Percentiles rank a stretch among this genome's conserved stretches.
Conservation (phyloP, 305 asterid genomes). For the Fraxinus ornus region DNA sequence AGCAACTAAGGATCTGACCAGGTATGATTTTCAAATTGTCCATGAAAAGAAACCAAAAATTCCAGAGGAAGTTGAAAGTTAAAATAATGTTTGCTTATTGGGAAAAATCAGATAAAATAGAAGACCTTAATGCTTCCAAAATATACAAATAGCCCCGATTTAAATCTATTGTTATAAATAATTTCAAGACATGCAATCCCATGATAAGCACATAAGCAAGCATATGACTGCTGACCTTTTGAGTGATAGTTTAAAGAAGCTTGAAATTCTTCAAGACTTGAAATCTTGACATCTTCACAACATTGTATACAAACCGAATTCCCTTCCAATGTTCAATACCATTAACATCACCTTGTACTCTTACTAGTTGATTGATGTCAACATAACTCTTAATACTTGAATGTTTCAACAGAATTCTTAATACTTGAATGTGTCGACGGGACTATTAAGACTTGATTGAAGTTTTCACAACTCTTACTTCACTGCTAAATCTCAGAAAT, state of each 20-base stretch:
- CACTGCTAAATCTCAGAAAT: too few species aligned
- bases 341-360: conserved; percentile 76
- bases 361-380: conserved; percentile 18
- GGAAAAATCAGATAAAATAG: neutral
- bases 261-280: conserved; percentile 46
- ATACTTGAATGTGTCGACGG: too few species aligned
- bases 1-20: neutral
- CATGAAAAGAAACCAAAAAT: neutral
- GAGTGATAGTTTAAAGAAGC: conserved; percentile 64
- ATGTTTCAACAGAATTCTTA: too few species aligned
- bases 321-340: conserved; percentile 77
- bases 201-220: conserved; percentile 68
- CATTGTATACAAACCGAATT: conserved; percentile 67
- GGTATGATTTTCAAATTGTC: neutral
- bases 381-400: too few species aligned
- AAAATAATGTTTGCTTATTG: neutral
- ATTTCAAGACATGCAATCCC: conserved; percentile 41
- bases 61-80: neutral
- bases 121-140: conserved; percentile 11
- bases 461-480: too few species aligned
- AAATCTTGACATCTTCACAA: conserved; percentile 63
- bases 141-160: conserved; percentile 15
- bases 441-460: too few species aligned
- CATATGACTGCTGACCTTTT: conserved; percentile 94
- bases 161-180: conserved; percentile 26